Evolutionary conservation across 345 rosid genomes (phyloP).

Genomic region (Acer yangbiense): DNA sequence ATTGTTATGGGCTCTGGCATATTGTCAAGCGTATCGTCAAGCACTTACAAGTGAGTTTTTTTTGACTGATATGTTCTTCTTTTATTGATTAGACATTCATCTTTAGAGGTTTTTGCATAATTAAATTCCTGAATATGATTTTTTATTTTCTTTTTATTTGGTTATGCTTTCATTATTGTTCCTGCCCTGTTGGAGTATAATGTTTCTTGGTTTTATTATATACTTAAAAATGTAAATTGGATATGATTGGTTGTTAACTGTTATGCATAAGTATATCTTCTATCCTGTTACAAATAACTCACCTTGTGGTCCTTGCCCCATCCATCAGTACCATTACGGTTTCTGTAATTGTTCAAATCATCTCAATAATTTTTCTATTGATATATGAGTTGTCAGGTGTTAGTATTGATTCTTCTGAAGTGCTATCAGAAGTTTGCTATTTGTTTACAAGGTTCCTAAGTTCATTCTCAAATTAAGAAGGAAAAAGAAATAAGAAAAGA

Average conservation of each 20-base stretch:
- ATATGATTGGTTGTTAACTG: not conserved
- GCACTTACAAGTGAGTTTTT: constrained; percentile 65
- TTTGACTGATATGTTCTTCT: constrained; percentile 17
- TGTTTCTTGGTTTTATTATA: not conserved
- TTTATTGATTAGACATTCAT: not conserved
- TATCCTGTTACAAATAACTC: not conserved
- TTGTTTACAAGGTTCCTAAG: no score
- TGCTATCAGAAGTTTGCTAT: no score
- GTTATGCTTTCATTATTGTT: not conserved
- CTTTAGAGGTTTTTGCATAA: not conserved
- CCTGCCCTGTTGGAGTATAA: not conserved
- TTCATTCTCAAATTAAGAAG: no score
- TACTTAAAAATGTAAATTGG: not conserved
- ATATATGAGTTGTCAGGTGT: not conserved
- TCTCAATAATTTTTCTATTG: not conserved
- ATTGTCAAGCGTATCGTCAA: constrained; percentile 82
- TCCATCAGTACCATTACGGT: not conserved
- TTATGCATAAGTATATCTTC: not conserved
- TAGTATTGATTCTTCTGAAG: no score
- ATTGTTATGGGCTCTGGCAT: constrained; percentile 70
- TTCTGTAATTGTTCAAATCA: not conserved
- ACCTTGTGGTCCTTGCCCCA: not conserved
- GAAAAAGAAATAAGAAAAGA: not conserved
- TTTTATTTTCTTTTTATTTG: not conserved
- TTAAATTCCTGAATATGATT: not conserved